Base-by-base conservation (phyloP, 2,329 filamentous ascomycete species). In the Gaeumannomyces tritici region DNA sequence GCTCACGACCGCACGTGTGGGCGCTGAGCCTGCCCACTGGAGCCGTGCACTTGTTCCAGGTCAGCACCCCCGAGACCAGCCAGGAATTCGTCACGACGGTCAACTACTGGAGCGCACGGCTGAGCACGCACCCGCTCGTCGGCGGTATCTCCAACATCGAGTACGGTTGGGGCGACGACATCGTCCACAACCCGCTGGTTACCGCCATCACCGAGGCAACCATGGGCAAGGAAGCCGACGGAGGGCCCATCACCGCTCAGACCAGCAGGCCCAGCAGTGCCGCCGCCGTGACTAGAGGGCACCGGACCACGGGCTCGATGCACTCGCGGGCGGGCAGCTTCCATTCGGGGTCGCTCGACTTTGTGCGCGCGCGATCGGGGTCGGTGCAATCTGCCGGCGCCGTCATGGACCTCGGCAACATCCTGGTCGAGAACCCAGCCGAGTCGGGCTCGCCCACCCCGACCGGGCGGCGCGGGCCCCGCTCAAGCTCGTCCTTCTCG, bases 21-120 rank as follows among this genome's bases (percentile, higher is more conserved):
- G 93, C 95, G 2, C 78, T 99, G 61, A 96, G 90, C 65, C 79
- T 99, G 57, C 93, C 95, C 0, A 96, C 88, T 1, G 95, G 95
- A 15, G 93, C 93, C 0, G 93, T 99, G 0, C 95, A 99, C 73
- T 82, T 99, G n/a, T 99, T 99, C 82, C 93, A 98, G 71, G 95
- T 95, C 59, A 95, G 95, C 62, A 99, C 95, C 0, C 86, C 91
- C 0, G 95, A 99, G 69, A 96, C 98, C 69, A 90, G 93, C 68
- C 89, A 89, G 68, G 95, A 99, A 73, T 99, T 97, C 70, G 93
- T 98, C 61, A 88, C 86, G 24, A 96, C 93, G 1, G 91, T 91
- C 69, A 99, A 99, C 75, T 99, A 98, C 76, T 99, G 95, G 95
- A 95, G 91, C 70, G 93, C 95, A 2, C 85, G 95, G 61, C 81